These are phyloP conservation scores for Alternaria arbusti DNA, from an alignment of 2,329 filamentous ascomycete genomes.

Conservation along the genomic window DNA sequence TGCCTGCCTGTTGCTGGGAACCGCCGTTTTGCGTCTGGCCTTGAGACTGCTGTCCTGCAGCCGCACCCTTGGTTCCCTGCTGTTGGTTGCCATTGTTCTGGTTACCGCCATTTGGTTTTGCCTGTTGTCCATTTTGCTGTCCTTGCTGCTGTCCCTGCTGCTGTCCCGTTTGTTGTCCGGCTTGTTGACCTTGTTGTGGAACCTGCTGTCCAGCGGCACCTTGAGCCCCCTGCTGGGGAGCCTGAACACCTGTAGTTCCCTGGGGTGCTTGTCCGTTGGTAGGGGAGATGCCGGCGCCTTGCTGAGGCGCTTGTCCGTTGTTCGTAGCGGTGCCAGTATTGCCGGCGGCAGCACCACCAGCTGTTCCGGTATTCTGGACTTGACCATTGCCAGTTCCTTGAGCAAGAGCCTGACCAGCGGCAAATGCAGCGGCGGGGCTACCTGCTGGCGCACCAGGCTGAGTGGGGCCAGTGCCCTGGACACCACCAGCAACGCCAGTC, in stretches of 20 bases:
- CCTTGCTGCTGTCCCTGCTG: conserved; percentile 11
- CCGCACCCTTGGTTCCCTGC: background rate
- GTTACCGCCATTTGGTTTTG: background rate
- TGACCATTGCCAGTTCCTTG: conserved; percentile 38
- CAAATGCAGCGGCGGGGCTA: conserved; percentile 40
- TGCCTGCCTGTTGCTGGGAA: background rate
- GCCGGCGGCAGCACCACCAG: conserved; percentile 10
- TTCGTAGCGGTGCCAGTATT: background rate
- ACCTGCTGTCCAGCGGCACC: conserved; percentile 6
- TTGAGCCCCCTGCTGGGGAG: conserved; percentile 2
- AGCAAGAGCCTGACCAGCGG: conserved; percentile 35
- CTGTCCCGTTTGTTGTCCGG: conserved; percentile 1
- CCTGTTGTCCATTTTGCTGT: conserved; percentile 8
- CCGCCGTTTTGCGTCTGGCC: background rate
- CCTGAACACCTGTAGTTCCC: background rate
- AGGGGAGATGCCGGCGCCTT: background rate
- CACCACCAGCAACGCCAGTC: conserved; percentile 43
- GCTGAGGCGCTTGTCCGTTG: background rate
- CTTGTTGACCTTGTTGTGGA: conserved; percentile 12
- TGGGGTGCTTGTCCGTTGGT: background rate
- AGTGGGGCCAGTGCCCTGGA: conserved; percentile 39
- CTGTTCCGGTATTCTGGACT: conserved; percentile 24
- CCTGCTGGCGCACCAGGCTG: conserved; percentile 38
- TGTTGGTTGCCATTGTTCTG: background rate
- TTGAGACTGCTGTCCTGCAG: conserved; percentile 1